phyloP scores from a whole-genome alignment of 768 basidiomycete species.

The Lyophyllum semitale region DNA sequence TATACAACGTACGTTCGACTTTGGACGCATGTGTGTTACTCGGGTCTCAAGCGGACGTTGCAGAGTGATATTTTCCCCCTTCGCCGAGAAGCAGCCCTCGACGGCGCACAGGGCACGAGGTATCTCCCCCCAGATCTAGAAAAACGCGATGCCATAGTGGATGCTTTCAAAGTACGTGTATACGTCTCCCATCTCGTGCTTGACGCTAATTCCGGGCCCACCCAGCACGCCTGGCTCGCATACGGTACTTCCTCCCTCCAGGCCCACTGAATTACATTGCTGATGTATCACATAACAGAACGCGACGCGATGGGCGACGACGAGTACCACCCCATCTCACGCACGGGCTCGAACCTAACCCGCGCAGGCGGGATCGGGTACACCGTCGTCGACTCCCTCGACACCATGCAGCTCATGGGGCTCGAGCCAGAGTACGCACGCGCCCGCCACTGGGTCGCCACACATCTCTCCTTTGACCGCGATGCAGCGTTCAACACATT shows the following conservation, averaged over 20 bases:
- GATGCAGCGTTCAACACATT: slow-evolving; percentile 86
- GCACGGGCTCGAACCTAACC: slow-evolving; percentile 77
- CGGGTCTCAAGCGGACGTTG: neutral
- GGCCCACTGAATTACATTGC: neutral
- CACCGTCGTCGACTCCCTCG: slow-evolving; percentile 86
- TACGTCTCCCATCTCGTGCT: neutral
- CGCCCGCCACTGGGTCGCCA: slow-evolving; percentile 78
- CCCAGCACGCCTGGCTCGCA: slow-evolving; percentile 82
- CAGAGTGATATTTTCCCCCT: slow-evolving; percentile 7
- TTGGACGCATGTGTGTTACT: neutral
- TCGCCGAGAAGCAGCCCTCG: neutral
- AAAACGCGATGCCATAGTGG: slow-evolving; percentile 72
- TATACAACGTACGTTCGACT: slow-evolving; percentile 11
- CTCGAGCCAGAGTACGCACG: slow-evolving; percentile 78
- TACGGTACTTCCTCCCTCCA: slow-evolving; percentile 54
- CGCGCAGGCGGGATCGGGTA: slow-evolving; percentile 83
- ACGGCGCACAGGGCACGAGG: no score
- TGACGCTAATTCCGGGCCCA: slow-evolving; percentile 7
- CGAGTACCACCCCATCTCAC: slow-evolving; percentile 86
- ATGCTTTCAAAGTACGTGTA: slow-evolving; percentile 73
- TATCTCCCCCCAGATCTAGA: slow-evolving; percentile 47
- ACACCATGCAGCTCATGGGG: slow-evolving; percentile 89
- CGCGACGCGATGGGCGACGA: slow-evolving; percentile 90
- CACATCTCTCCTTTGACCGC: slow-evolving; percentile 72
- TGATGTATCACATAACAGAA: slow-evolving; percentile 46